A percentile compares a stretch with the other conserved stretches of the same genome.
Conservation (phyloP, 2,329 filamentous ascomycete genomes). For the Hypoxylon sp. region DNA sequence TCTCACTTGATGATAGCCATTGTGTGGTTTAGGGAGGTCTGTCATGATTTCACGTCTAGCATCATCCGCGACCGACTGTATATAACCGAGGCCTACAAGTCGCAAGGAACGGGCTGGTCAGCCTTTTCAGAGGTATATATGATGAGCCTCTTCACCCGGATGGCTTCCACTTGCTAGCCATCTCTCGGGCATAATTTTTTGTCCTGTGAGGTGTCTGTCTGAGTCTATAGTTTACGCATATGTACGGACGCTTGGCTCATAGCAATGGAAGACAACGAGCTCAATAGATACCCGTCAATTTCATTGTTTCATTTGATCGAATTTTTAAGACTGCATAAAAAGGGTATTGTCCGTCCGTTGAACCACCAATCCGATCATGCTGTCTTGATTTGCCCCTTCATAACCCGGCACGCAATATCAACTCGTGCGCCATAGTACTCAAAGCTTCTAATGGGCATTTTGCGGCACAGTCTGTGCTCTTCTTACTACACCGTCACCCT, state of each 20-base stretch:
- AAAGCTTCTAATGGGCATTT: not conserved
- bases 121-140: constrained; percentile 21
- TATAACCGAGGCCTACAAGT: constrained; percentile 28
- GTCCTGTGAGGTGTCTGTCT: not conserved
- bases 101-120: constrained; percentile 14
- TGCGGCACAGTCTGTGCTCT: not conserved
- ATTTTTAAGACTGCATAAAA: constrained; percentile 2
- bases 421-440: not conserved
- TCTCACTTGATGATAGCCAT: constrained; percentile 7
- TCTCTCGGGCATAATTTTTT: not conserved
- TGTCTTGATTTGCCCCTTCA: not conserved
- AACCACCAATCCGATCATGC: not conserved
- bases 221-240: not conserved
- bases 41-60: constrained; percentile 36
- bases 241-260: not conserved
- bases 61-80: constrained; percentile 27
- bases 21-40: constrained; percentile 5
- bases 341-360: constrained; percentile 26
- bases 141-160: constrained; percentile 2
- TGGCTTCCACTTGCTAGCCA: not conserved
- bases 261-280: not conserved
- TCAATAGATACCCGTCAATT: constrained; percentile 15
- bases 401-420: not conserved
- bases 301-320: not conserved
- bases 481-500: constrained; percentile 11